Evolutionary conservation across 106 monocot genomes (phyloP), one percentile per base, ranked within the genome.

Genomic region (Dendrobium officinale): DNA sequence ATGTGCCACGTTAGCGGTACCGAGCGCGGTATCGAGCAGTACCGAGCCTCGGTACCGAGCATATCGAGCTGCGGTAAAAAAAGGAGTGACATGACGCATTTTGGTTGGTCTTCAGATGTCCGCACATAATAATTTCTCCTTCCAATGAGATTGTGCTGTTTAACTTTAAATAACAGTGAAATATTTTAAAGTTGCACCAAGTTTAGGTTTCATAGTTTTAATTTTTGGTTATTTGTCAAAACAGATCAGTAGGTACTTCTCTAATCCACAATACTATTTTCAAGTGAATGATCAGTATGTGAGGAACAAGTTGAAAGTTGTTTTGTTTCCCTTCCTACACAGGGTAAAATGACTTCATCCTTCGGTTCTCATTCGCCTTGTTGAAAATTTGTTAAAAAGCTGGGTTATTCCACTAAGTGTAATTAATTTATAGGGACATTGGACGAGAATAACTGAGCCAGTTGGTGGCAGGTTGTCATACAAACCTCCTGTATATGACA

Each of bases 181-280:
- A 17, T 19, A 19, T n/a, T n/a, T 58, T 58, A 5, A 58, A 67
- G 20, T 67, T 67, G 22, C 6, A n/a, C 11, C 27, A 2, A 67
- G 11, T 70, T 77, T 37, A 47, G 5, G n/a, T 70, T 48, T 6
- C 44, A 49, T 29, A 43, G 37, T 44, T 55, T 27, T 75, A 37
- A 20, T 13, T 42, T 67, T 81, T 42, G 5, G 27, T 17, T 67
- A 77, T 11, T 41, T 55, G 33, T n/a, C 24, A 37, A 77, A 82
- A 86, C 82, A 86, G 86, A 86, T 86, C 6, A 86, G 82, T 59
- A 86, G 82, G 64, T 86, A 79, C 19, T 82, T 86, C 79, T 86
- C 86, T 48, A 82, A 86, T 45, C 86, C 86, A 26, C 86, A 86
- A 41, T 86, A 86, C 72, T 81, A 81, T 45, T 81, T 81, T 61